Percentiles rank a stretch among this genome's conserved stretches.
These are phyloP conservation scores for Myriangium duriaei DNA, from an alignment of 2,329 filamentous ascomycete genomes.

Conservation along the genomic window DNA sequence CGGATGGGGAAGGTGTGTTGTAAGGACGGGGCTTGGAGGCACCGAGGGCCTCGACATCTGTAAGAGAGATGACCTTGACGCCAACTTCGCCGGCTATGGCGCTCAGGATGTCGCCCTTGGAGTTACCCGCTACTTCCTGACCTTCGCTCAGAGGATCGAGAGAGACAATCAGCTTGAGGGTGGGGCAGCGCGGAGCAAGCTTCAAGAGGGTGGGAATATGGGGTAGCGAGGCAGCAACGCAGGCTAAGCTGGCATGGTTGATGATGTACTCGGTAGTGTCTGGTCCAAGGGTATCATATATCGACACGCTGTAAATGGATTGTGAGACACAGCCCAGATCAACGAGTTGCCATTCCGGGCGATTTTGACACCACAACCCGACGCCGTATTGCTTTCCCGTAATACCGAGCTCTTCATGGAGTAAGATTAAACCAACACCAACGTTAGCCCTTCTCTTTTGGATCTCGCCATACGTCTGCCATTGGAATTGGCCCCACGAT, in stretches of 20 bases:
- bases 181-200: conserved; percentile 9
- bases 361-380: conserved; percentile 12
- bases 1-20: conserved; percentile 8
- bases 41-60: conserved; percentile 10
- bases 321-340: conserved; percentile 12
- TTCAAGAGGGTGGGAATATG: conserved; percentile 11
- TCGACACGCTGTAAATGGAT: conserved; percentile 11
- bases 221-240: conserved; percentile 9
- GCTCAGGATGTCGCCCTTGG: conserved; percentile 36
- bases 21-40: conserved; percentile 10
- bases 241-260: conserved; percentile 9
- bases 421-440: conserved; percentile 9
- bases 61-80: conserved; percentile 9
- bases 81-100: conserved; percentile 4
- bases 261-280: conserved; percentile 13
- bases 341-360: conserved; percentile 12
- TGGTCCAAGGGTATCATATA: conserved; percentile 12
- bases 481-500: conserved; percentile 10
- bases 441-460: conserved; percentile 10
- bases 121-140: conserved; percentile 3
- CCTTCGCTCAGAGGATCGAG: conserved; percentile 9
- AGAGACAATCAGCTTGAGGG: conserved; percentile 10
- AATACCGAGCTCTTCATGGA: conserved; percentile 11
- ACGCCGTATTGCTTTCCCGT: conserved; percentile 10
- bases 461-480: conserved; percentile 10